Evolutionary conservation across 208 protist species (phyloP), one percentile per base, ranked within the genome.

Genomic region (Acanthamoeba lenticulata): DNA sequence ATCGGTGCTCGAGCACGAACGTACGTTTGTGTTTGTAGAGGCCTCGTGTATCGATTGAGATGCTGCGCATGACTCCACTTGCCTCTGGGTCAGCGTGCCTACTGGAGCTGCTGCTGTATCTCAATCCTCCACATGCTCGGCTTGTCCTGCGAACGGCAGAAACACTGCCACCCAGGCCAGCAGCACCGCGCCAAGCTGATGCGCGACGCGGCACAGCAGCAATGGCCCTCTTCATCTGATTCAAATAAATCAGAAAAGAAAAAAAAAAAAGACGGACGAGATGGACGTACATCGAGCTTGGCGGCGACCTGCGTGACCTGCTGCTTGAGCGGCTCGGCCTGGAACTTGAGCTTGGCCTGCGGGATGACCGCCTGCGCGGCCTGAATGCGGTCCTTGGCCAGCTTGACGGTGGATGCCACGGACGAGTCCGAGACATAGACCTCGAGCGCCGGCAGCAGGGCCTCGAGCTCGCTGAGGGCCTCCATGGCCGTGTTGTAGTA

Each of bases 21-120:
- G 29, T 86, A 86, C 77, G 77, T n/a, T 86, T 86, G 77, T 86
- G 77, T 21, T 86, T 47, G 77, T 60, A 86, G 47, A 86, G 77
- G 77, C 77, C 77, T 7, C 77, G 4, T 17, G 77, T 86, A 27
- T 86, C 77, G 34, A 74, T 74, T 6, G 34, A 74, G 34, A 74
- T 74, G 65, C n/a, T 21, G 3, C 52, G 52, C 52, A n/a, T n/a
- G n/a, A n/a, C n/a, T n/a, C n/a, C n/a, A n/a, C n/a, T n/a, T n/a
- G n/a, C n/a, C n/a, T n/a, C n/a, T n/a, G n/a, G n/a, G n/a, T n/a
- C n/a, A n/a, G n/a, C n/a, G n/a, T n/a, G n/a, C n/a, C n/a, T n/a
- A n/a, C n/a, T n/a, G n/a, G n/a, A n/a, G n/a, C n/a, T n/a, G n/a
- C n/a, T n/a, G n/a, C n/a, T n/a, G n/a, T n/a, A n/a, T n/a, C n/a